phyloP scores from a whole-genome alignment of 495 filamentous ascomycete species.

The Hypomontagnella monticulosa region DNA sequence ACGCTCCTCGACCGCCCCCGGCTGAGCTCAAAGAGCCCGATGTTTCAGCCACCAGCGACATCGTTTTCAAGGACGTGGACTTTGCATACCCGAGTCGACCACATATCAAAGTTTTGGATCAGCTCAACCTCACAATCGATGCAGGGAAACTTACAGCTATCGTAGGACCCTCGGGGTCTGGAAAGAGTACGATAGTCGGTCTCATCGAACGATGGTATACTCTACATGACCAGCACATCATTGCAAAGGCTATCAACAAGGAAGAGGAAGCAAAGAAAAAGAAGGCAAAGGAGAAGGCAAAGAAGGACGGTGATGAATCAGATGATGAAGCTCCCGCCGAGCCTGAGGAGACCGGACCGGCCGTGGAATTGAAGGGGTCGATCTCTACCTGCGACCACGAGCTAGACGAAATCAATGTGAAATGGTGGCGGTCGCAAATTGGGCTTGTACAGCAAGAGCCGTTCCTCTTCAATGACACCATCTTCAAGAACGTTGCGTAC shows the following conservation, averaged over 20 bases:
- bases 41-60: constrained; percentile 61
- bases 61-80: constrained; percentile 66
- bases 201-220: constrained; percentile 94
- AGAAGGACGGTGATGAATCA: constrained; percentile 45
- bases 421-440: constrained; percentile 75
- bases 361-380: constrained; percentile 56
- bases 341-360: constrained; percentile 50
- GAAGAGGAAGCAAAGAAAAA: constrained; percentile 52
- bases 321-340: constrained; percentile 42
- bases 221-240: constrained; percentile 62
- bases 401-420: constrained; percentile 64
- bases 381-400: constrained; percentile 67
- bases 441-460: constrained; percentile 78
- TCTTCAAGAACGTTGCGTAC: constrained; percentile 70
- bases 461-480: constrained; percentile 76
- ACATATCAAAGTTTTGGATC: constrained; percentile 66
- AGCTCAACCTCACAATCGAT: constrained; percentile 66
- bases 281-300: constrained; percentile 50
- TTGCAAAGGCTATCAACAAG: constrained; percentile 58
- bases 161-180: constrained; percentile 83
- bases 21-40: constrained; percentile 56
- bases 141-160: constrained; percentile 90
- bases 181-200: constrained; percentile 92
- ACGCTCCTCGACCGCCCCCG: constrained; percentile 58
- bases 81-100: constrained; percentile 78